These are phyloP conservation scores for Plantago ovata DNA, from an alignment of 257 asterid species.

Conservation along the genomic window DNA sequence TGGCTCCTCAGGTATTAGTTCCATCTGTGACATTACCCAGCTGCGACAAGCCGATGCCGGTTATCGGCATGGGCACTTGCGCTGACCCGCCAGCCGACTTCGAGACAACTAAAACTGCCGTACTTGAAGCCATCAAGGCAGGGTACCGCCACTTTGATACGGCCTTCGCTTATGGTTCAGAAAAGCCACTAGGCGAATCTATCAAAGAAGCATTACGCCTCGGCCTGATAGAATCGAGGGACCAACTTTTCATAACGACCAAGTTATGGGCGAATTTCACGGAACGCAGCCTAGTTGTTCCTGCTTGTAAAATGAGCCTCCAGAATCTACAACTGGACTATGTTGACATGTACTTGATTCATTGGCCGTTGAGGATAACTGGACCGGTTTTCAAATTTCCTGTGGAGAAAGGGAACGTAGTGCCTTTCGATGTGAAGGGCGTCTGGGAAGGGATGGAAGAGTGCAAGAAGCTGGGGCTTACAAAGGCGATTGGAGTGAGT, in stretches of 20 bases:
- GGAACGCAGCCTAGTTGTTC: slow-evolving; percentile 40
- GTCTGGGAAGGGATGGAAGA: slow-evolving; percentile 75
- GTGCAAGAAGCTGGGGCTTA: slow-evolving; percentile 46
- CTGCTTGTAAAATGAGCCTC: slow-evolving; percentile 55
- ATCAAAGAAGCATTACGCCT: slow-evolving; percentile 38
- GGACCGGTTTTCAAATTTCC: slow-evolving; percentile 24
- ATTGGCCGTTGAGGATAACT: slow-evolving; percentile 44
- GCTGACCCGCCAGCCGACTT: slow-evolving; percentile 27
- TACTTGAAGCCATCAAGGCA: slow-evolving; percentile 49
- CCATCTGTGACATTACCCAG: slow-evolving; percentile 29
- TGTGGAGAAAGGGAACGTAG: slow-evolving; percentile 24
- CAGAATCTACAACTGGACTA: slow-evolving; percentile 49
- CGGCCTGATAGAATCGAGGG: slow-evolving; percentile 46
- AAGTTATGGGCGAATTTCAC: slow-evolving; percentile 56
- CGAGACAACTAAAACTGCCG: slow-evolving; percentile 31
- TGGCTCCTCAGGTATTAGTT: slow-evolving; percentile 19
- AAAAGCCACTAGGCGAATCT: slow-evolving; percentile 53
- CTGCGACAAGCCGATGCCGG: slow-evolving; percentile 43
- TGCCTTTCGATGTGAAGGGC: slow-evolving; percentile 40
- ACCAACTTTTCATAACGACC: slow-evolving; percentile 61
- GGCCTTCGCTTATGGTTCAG: slow-evolving; percentile 51
- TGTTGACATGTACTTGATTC: slow-evolving; percentile 62
- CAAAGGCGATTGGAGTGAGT: slow-evolving; percentile 69
- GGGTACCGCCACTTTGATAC: slow-evolving; percentile 75
- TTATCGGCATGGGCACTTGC: slow-evolving; percentile 48